Evolutionary conservation across 2,329 filamentous ascomycete genomes (phyloP), one percentile per base, ranked within the genome.

Genomic region (Claviceps citrina): DNA sequence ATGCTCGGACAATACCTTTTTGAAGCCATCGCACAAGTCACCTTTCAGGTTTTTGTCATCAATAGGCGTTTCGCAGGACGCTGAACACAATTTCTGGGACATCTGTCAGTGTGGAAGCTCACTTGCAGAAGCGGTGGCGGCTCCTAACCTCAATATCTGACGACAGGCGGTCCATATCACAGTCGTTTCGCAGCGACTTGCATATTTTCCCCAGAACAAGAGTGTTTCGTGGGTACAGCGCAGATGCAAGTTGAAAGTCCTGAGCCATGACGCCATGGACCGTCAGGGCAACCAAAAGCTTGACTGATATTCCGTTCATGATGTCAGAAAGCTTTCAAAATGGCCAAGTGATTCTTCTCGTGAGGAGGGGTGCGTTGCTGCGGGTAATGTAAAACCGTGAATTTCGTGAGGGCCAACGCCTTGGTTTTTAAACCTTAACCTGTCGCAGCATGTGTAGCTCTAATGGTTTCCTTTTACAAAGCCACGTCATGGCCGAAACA

Each of bases 131-230:
- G 7, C 18, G 15, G 7, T 12, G 4, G 4, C 16, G 32, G 8
- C 20, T 12, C 13, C 22, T 20, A 19, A 44, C 43, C 28, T 44
- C 43, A 16, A 42, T 31, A 13, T 27, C 27, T 35, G 37, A 32
- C 18, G 43, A 26, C 9, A 44, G 24, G 26, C 30, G 24, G 10
- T 40, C 25, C 13, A 44, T 5, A 27, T 24, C 32, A 31, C 43
- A 44, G 15, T 39, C 40, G 20, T 31, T 19, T 26, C 33, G 40
- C 35, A 44, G 18, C 12, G 37, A 40, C 20, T 32, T 36, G 32
- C 43, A 42, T 31, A 44, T 36, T 16, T 44, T 31, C 3, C 43
- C 43, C 18, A 44, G 30, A 8, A 42, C 25, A 25, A 41, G 43
- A 34, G 36, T 30, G 19, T 38, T 33, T 26, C 25, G 18, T 10